Percentiles rank a stretch among this genome's conserved stretches.
Conservation (phyloP, 805 yeast genomes). For the Yamadazyma nakazawae region DNA sequence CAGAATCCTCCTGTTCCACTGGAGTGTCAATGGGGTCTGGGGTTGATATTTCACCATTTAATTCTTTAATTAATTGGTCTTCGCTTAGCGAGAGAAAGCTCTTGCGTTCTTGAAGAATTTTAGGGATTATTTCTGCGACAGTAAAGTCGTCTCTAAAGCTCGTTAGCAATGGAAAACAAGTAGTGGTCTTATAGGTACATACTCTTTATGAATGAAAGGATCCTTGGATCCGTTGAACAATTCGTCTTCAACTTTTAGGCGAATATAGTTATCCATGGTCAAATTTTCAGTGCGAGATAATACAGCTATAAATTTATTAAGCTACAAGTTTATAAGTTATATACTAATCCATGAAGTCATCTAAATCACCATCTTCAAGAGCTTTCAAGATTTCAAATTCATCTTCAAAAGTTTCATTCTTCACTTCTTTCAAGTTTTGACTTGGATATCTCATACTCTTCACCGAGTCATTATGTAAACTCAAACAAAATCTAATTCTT, state of each 20-base stretch:
- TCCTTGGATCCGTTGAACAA: conserved; percentile 31
- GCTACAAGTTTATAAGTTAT: no score
- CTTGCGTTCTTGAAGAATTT: conserved; percentile 56
- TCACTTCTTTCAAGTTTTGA: conserved; percentile 25
- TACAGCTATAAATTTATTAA: neutral
- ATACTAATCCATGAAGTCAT: conserved; percentile 43
- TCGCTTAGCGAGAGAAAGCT: conserved; percentile 60
- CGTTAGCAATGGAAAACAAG: conserved; percentile 10
- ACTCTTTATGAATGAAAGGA: conserved; percentile 40
- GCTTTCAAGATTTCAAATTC: conserved; percentile 44
- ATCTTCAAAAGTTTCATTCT: conserved; percentile 34
- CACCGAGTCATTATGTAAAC: conserved; percentile 86
- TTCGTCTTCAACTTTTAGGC: conserved; percentile 22
- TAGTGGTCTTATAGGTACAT: conserved; percentile 15
- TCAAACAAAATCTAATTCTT: conserved; percentile 88
- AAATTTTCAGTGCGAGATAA: neutral
- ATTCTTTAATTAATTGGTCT: conserved; percentile 45
- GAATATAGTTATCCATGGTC: conserved; percentile 4
- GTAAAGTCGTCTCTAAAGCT: conserved; percentile 37
- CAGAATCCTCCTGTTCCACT: neutral
- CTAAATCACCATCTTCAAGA: conserved; percentile 55
- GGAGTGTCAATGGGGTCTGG: neutral
- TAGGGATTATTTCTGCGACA: conserved; percentile 54
- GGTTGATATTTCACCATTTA: neutral
- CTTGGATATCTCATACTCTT: conserved; percentile 91